Percentiles rank a stretch among this genome's conserved stretches.
phyloP scores from a whole-genome alignment of 2,329 filamentous ascomycete genomes.

The Exophiala sp. region DNA sequence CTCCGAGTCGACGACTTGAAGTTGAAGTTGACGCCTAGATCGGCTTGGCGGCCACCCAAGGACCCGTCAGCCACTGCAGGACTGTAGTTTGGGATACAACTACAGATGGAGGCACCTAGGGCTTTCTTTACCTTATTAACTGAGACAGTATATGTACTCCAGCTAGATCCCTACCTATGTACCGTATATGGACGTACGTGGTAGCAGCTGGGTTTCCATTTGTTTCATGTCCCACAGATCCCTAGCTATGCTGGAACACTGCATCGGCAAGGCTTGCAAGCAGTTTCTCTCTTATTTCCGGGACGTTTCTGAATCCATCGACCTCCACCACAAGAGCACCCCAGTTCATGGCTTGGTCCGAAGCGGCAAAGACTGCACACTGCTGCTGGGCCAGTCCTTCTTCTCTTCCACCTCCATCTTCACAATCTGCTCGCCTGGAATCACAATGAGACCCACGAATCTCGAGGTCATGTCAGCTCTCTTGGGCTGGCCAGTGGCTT shows the following conservation, averaged over 20 bases:
- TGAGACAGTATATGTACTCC: too few relatives aligned
- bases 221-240: too few relatives aligned
- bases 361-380: slow-evolving; percentile 18
- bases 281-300: too few relatives aligned
- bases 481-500: slow-evolving; percentile 39
- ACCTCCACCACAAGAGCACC: background rate
- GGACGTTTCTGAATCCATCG: too few relatives aligned
- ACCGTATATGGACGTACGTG: too few relatives aligned
- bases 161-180: too few relatives aligned
- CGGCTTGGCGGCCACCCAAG: slow-evolving; percentile 3
- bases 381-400: slow-evolving; percentile 12
- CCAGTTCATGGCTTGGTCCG: slow-evolving; percentile 18
- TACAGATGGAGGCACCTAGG: too few relatives aligned
- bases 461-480: slow-evolving; percentile 72
- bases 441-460: slow-evolving; percentile 81
- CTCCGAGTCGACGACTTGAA: background rate
- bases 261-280: too few relatives aligned
- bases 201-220: too few relatives aligned
- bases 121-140: too few relatives aligned
- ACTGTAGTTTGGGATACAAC: too few relatives aligned
- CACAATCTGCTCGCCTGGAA: slow-evolving; percentile 77
- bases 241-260: too few relatives aligned
- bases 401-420: slow-evolving; percentile 81
- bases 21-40: slow-evolving; percentile 3
- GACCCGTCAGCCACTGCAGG: background rate